Base-by-base conservation (phyloP, 164 flowering plant genomes). In the Sedum album region DNA sequence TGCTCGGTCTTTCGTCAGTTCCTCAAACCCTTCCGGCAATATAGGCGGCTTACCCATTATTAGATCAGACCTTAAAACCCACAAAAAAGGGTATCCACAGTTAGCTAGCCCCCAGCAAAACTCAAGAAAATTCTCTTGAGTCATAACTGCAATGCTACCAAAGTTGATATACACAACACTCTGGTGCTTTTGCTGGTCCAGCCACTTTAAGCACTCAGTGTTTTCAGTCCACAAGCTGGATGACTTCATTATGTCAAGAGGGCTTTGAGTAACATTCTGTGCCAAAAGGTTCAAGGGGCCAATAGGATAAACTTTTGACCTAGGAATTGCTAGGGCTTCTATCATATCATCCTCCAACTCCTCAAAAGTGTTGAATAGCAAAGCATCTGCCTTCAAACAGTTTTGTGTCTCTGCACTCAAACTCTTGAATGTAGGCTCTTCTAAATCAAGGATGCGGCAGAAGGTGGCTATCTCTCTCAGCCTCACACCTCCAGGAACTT, bases 221-320 rank as follows among this genome's bases (percentile, higher is more conserved):
- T 66, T 44, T 35, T 66, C 68, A 10, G 51, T 42, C 53, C 49
- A 41, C 55, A 66, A 66, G 57, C 68, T 66, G 48, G 68, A 41
- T 5, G 68, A 66, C 26, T 65, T 38, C 48, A 65, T 65, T 14
- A 65, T 21, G 48, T 65, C 67, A 0, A 65, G 67, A 2, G 67
- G 67, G 26, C 36, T 65, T n/a, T 65, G 18, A 57, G 62, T 20
- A 57, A 28, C 33, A 20, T 28, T 57, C 28, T 57, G 17, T 14
- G 62, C 18, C 33, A 57, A 28, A 20, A 57, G 62, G 33, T 4
- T 35, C 17, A 65, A 5, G 0, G 41, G 42, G 26, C 33, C 62
- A 11, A 57, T 57, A 1, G 62, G 11, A 20, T 57, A 57, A 28
- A 57, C 18, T 57, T 57, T 57, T 26, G 33, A 57, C 62, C 62